A percentile compares a stretch with the other conserved stretches of the same genome.
Evolutionary conservation across 495 filamentous ascomycete genomes (phyloP).

Genomic region (Tirmania nivea): DNA sequence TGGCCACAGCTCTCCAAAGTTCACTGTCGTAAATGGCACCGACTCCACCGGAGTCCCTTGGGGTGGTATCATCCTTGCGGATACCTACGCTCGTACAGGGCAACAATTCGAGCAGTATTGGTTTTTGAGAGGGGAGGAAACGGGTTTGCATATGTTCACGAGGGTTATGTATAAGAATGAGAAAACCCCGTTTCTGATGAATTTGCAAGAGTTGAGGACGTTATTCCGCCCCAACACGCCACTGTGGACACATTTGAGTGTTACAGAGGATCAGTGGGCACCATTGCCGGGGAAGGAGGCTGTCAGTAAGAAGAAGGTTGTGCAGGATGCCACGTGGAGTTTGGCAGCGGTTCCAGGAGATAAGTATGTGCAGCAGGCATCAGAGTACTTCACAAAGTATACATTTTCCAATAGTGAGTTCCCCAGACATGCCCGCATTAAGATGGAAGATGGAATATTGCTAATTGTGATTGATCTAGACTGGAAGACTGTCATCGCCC

Average conservation of each 20-base stretch:
- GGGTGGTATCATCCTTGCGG: too few species aligned
- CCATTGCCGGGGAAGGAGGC: constrained; percentile 30
- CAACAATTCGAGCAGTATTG: too few species aligned
- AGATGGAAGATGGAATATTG: background rate
- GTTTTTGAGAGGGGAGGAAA: constrained; percentile 34
- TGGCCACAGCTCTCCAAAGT: too few species aligned
- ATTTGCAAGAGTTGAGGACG: constrained; percentile 34
- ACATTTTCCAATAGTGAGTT: constrained; percentile 25
- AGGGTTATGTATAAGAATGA: constrained; percentile 32
- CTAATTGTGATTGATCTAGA: constrained; percentile 1
- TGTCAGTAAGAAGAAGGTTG: constrained; percentile 22
- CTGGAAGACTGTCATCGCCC: constrained; percentile 32
- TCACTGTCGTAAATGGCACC: too few species aligned
- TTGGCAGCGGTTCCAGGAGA: constrained; percentile 30
- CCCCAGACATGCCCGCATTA: background rate
- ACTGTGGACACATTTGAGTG: constrained; percentile 34
- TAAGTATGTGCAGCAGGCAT: constrained; percentile 28
- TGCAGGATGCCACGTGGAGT: constrained; percentile 37
- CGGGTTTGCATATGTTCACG: constrained; percentile 33
- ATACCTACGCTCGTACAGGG: too few species aligned
- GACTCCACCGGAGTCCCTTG: too few species aligned
- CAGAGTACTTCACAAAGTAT: constrained; percentile 40
- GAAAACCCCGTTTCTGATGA: constrained; percentile 30
- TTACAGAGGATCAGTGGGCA: constrained; percentile 29
- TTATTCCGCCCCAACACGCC: constrained; percentile 32